Evolutionary conservation across 345 rosid genomes (phyloP).

Genomic region (Salix brachista): DNA sequence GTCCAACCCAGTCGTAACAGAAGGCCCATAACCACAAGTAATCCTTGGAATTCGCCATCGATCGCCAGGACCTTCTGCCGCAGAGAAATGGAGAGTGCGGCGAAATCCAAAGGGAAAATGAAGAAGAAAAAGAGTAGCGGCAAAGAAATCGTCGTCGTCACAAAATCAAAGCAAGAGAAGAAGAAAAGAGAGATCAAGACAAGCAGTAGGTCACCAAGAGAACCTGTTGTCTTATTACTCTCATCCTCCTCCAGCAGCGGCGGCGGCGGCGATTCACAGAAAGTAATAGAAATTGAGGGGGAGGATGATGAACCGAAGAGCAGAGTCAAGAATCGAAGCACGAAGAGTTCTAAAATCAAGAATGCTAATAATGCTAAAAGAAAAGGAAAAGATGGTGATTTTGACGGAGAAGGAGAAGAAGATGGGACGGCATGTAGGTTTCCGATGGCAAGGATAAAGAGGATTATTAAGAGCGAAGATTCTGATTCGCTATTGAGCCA

Average conservation of each 20-base stretch:
- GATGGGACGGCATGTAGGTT: constrained; percentile 43
- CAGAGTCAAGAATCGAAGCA: not conserved
- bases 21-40: too few species aligned
- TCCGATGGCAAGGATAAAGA: constrained; percentile 69
- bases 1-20: too few species aligned
- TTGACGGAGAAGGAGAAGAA: constrained; percentile 22
- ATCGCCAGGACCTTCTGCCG: not conserved
- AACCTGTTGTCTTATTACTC: not conserved
- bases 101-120: not conserved
- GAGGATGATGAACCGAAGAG: not conserved
- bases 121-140: not conserved
- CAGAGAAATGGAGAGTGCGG: too few species aligned
- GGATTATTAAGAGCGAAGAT: constrained; percentile 55
- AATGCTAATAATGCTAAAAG: not conserved
- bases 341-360: not conserved
- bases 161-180: not conserved
- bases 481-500: constrained; percentile 33
- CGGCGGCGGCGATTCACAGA: not conserved
- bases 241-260: constrained; percentile 2
- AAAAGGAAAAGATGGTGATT: constrained; percentile 1
- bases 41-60: too few species aligned
- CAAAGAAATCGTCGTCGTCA: too few species aligned
- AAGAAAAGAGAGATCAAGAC: not conserved
- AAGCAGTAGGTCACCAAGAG: not conserved
- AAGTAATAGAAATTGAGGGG: too few species aligned